A percentile compares a stretch with the other conserved stretches of the same genome.
Evolutionary conservation across 1,284 basidiomycete species (phyloP).

Genomic region (Malassezia vespertilionis): DNA sequence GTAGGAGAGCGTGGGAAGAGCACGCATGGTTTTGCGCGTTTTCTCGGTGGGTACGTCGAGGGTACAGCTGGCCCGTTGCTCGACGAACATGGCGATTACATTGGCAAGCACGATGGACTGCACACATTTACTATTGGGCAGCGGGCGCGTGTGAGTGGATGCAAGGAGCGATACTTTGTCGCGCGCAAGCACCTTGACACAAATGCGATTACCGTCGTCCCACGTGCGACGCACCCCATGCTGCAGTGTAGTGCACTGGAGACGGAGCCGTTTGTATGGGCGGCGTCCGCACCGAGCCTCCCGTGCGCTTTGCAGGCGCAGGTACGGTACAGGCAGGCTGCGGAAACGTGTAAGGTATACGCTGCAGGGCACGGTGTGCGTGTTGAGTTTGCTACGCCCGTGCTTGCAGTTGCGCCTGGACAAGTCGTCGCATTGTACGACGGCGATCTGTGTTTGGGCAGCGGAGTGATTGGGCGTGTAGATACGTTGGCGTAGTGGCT

Average conservation of each 20-base stretch:
- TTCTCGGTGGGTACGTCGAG: slow-evolving; percentile 58
- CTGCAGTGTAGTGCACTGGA: slow-evolving; percentile 51
- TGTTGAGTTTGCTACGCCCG: slow-evolving; percentile 54
- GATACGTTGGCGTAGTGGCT: slow-evolving; percentile 15
- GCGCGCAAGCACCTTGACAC: slow-evolving; percentile 58
- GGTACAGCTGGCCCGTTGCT: slow-evolving; percentile 62
- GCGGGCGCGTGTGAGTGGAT: slow-evolving; percentile 59
- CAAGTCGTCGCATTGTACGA: slow-evolving; percentile 68
- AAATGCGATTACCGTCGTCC: slow-evolving; percentile 66
- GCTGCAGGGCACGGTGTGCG: slow-evolving; percentile 6
- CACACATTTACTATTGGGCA: slow-evolving; percentile 86
- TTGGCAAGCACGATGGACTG: slow-evolving; percentile 64
- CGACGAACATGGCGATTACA: slow-evolving; percentile 54
- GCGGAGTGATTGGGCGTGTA: slow-evolving; percentile 56
- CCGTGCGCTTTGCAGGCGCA: slow-evolving; percentile 57
- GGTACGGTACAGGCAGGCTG: slow-evolving; percentile 61
- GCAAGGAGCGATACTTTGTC: slow-evolving; percentile 62
- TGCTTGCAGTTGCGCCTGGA: slow-evolving; percentile 65
- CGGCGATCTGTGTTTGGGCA: slow-evolving; percentile 69
- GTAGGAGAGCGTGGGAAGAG: slow-evolving; percentile 62
- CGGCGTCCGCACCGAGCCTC: slow-evolving; percentile 45
- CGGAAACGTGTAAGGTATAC: slow-evolving; percentile 52
- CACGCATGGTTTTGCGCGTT: slow-evolving; percentile 27
- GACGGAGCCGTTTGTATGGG: slow-evolving; percentile 20
- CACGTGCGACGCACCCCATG: slow-evolving; percentile 59